Percentiles rank a stretch among this genome's conserved stretches.
Evolutionary conservation across 2,329 filamentous ascomycete genomes (phyloP).

Genomic region (Daldinia sp.): DNA sequence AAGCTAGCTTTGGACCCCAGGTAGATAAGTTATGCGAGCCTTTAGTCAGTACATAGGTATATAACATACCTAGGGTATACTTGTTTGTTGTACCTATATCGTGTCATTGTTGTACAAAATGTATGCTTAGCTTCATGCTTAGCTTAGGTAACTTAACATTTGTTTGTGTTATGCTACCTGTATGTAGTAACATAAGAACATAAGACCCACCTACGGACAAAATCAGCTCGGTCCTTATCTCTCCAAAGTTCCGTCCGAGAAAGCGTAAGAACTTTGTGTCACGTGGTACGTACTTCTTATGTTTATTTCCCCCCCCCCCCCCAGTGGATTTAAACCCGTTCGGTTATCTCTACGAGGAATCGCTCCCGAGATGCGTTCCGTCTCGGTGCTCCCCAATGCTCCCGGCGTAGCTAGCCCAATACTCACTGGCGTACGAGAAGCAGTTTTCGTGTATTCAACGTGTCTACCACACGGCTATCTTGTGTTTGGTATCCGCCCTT

Average conservation of each 20-base stretch:
- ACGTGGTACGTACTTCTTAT: constrained; percentile 21
- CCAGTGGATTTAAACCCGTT: constrained; percentile 13
- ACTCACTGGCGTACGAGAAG: not conserved
- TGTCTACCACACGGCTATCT: not conserved
- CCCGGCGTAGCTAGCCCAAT: not conserved
- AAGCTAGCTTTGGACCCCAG: not conserved
- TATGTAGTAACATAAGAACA: not conserved
- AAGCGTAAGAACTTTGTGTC: constrained; percentile 4
- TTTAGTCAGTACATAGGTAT: not conserved
- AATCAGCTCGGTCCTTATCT: constrained; percentile 6
- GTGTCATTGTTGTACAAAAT: not conserved
- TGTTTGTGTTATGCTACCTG: not conserved
- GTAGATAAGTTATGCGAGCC: not conserved
- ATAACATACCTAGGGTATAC: no score
- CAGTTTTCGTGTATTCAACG: constrained; percentile 8
- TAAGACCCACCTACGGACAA: not conserved
- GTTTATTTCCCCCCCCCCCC: not conserved
- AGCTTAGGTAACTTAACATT: not conserved
- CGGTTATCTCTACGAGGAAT: constrained; percentile 29
- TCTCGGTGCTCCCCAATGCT: constrained; percentile 34
- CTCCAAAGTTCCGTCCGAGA: constrained; percentile 19
- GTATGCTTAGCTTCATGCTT: constrained; percentile 5
- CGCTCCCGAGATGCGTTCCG: constrained; percentile 29
- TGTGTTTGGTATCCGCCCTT: not conserved
- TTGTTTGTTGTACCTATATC: no score